A percentile compares a stretch with the other conserved stretches of the same genome.
These are phyloP conservation scores for Bipolaris cookei DNA, from an alignment of 2,329 filamentous ascomycete species.

Conservation along the genomic window DNA sequence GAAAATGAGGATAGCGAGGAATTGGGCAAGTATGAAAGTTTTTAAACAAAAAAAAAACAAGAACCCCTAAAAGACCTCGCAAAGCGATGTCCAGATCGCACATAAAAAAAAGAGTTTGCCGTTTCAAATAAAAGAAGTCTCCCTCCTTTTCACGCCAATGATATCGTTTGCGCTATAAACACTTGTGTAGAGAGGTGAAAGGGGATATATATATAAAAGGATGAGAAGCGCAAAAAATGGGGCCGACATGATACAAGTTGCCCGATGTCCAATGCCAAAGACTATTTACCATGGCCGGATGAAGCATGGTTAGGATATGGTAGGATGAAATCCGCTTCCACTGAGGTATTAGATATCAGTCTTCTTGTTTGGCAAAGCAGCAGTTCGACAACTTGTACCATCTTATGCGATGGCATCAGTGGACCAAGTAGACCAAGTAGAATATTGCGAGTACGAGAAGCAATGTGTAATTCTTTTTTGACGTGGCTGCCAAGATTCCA, in stretches of 20 bases:
- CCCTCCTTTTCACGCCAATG: not conserved
- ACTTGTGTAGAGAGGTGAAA: not conserved
- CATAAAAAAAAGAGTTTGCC: not conserved
- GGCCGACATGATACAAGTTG: not conserved
- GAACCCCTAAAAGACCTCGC: not conserved
- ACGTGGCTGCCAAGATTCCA: not conserved
- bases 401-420: not conserved
- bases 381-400: not conserved
- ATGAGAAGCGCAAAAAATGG: not conserved
- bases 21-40: not conserved
- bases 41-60: not conserved
- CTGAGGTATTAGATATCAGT: not conserved
- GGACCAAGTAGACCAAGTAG: not conserved
- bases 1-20: not conserved
- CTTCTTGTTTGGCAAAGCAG: not conserved
- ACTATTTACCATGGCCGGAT: not conserved
- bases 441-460: not conserved
- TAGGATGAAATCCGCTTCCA: not conserved
- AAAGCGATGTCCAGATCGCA: not conserved
- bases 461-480: not conserved
- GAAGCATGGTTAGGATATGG: not conserved
- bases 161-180: slow-evolving; percentile 4
- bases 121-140: not conserved
- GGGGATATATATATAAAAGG: not conserved
- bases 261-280: not conserved